Conservation (phyloP, 805 yeast species). For the Zygosaccharomyces lentus region DNA sequence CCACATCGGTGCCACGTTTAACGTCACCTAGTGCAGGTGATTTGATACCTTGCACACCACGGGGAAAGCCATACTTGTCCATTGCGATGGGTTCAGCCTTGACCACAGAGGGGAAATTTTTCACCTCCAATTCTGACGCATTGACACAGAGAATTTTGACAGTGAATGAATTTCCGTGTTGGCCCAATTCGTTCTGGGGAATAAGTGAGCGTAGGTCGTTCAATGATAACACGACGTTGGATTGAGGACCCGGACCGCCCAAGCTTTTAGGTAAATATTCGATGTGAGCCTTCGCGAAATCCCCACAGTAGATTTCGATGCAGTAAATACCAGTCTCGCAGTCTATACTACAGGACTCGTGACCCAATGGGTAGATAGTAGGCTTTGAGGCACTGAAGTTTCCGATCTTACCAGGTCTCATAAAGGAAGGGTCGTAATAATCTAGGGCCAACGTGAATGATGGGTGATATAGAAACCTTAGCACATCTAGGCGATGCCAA, state of each 20-base stretch:
- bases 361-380: constrained; percentile 43
- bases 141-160: constrained; percentile 57
- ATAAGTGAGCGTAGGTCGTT: constrained; percentile 39
- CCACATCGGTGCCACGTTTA: constrained; percentile 30
- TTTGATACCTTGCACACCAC: constrained; percentile 25
- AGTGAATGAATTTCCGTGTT: constrained; percentile 32
- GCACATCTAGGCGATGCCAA: constrained; percentile 80
- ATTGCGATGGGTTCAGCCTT: constrained; percentile 20
- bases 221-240: constrained; percentile 46
- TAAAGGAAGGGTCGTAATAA: constrained; percentile 42
- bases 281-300: constrained; percentile 45
- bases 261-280: constrained; percentile 56
- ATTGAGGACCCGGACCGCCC: constrained; percentile 60
- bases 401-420: constrained; percentile 35
- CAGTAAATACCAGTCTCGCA: constrained; percentile 68
- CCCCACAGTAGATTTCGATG: constrained; percentile 65
- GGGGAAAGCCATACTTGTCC: constrained; percentile 28
- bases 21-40: constrained; percentile 28
- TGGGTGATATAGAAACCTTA: constrained; percentile 77
- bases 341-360: constrained; percentile 43
- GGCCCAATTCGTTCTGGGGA: constrained; percentile 31
- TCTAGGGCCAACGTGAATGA: constrained; percentile 72
- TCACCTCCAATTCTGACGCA: constrained; percentile 52
- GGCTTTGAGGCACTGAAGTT: constrained; percentile 34
- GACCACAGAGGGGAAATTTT: constrained; percentile 40